phyloP scores from a whole-genome alignment of 148 eudicot species.

The Heliamphora exappendiculata region DNA sequence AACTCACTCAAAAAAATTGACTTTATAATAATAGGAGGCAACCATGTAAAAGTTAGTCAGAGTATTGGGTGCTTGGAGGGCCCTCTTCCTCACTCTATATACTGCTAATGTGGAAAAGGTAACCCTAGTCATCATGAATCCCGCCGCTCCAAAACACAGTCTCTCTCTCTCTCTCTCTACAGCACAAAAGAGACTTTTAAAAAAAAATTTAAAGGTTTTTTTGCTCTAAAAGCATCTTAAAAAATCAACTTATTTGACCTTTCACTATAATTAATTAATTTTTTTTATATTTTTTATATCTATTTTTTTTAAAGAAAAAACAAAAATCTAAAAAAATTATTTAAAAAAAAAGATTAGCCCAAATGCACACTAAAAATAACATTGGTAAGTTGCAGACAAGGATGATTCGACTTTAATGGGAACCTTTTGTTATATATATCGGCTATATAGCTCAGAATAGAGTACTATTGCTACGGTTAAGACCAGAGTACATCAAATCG shows the following conservation, averaged over 20 bases:
- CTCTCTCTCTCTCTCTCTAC: slow-evolving; percentile 12
- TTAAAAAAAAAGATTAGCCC: too few relatives aligned
- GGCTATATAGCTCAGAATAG: neutral
- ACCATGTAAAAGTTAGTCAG: too few relatives aligned
- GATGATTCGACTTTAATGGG: slow-evolving; percentile 13
- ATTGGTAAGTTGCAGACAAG: slow-evolving; percentile 17
- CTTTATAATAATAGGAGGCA: too few relatives aligned
- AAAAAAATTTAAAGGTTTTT: neutral
- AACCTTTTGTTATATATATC: neutral
- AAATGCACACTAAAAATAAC: neutral
- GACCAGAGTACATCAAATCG: too few relatives aligned
- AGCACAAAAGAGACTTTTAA: neutral
- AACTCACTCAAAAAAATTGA: too few relatives aligned
- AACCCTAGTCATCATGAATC: slow-evolving; percentile 27
- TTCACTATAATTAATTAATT: too few relatives aligned
- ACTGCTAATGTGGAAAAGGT: slow-evolving; percentile 21
- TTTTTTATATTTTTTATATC: too few relatives aligned
- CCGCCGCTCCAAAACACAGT: slow-evolving; percentile 27
- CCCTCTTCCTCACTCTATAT: slow-evolving; percentile 17
- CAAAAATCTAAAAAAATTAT: too few relatives aligned
- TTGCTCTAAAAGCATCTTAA: too few relatives aligned
- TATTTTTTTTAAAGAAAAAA: too few relatives aligned
- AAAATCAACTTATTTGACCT: too few relatives aligned
- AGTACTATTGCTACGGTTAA: neutral
- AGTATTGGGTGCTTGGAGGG: slow-evolving; percentile 5